These are phyloP conservation scores for Pyricularia grisea DNA, from an alignment of 2,329 filamentous ascomycete species.

Conservation along the genomic window DNA sequence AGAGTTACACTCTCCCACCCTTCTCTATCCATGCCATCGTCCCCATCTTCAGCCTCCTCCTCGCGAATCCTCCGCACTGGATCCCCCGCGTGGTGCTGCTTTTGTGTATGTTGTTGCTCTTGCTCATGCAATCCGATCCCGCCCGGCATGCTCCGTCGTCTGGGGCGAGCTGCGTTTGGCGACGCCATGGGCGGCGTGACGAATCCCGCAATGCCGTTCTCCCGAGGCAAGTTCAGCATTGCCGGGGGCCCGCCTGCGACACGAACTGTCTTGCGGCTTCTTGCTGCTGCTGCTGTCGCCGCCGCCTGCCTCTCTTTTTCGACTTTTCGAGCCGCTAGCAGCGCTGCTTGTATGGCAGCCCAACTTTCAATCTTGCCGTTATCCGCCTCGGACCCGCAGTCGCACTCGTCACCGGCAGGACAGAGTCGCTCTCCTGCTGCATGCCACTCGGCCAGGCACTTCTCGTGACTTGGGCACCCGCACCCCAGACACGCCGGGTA, in stretches of 20 bases:
- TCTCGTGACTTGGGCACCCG: constrained; percentile 51
- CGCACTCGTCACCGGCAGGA: constrained; percentile 56
- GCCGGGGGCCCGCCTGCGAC: constrained; percentile 17
- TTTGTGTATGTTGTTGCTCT: background rate
- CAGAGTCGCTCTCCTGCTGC: constrained; percentile 45
- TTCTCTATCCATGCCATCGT: constrained; percentile 15
- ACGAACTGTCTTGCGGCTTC: constrained; percentile 10
- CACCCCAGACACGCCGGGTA: constrained; percentile 54
- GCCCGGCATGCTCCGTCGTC: background rate
- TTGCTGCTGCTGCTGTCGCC: background rate
- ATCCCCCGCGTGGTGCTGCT: background rate
- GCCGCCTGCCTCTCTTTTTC: background rate
- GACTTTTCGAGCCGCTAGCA: background rate
- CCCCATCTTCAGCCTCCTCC: background rate
- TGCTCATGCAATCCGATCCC: background rate
- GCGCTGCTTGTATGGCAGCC: constrained; percentile 39
- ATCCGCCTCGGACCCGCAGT: constrained; percentile 47
- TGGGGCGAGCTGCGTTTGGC: background rate
- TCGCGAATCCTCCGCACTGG: background rate
- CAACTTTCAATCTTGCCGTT: constrained; percentile 52
- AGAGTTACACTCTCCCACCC: constrained; percentile 20
- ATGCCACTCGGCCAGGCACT: constrained; percentile 51
- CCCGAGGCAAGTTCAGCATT: constrained; percentile 6
- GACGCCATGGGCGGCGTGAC: background rate
- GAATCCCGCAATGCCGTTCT: background rate